Percentiles rank a stretch among this genome's conserved stretches.
Conservation (phyloP, 2,329 filamentous ascomycete species). For the Colletotrichum sp. region DNA sequence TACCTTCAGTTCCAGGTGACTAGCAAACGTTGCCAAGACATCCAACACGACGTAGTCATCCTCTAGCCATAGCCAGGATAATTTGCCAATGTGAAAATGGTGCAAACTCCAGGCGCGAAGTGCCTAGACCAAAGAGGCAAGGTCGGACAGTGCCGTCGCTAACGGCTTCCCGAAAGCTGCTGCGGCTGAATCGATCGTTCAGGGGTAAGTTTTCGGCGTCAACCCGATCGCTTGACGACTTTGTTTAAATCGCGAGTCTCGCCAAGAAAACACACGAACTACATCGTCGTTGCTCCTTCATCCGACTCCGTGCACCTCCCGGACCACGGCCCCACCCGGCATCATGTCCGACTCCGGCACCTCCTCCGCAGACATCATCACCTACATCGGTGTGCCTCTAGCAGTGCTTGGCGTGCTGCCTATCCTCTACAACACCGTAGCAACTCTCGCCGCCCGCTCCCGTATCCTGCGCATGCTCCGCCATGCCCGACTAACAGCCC, state of each 20-base stretch:
- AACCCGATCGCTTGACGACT: background rate
- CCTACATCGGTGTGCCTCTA: slow-evolving; percentile 44
- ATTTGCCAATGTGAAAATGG: background rate
- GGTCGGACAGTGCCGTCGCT: background rate
- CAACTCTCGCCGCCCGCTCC: slow-evolving; percentile 63
- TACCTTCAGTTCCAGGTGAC: background rate
- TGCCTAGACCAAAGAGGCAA: background rate
- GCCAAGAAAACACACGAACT: background rate
- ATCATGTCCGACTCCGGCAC: slow-evolving; percentile 1
- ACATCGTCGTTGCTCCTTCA: background rate
- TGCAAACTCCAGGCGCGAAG: background rate
- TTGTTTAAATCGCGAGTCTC: background rate
- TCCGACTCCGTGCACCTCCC: background rate
- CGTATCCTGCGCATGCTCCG: slow-evolving; percentile 64
- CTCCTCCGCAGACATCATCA: slow-evolving; percentile 5
- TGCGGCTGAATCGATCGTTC: slow-evolving; percentile 9
- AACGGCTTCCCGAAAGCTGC: slow-evolving; percentile 1
- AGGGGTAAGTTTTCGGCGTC: background rate
- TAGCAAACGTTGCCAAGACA: background rate
- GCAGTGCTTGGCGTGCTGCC: slow-evolving; percentile 65
- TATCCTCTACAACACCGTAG: slow-evolving; percentile 68
- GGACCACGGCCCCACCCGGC: background rate
- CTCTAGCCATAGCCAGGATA: background rate
- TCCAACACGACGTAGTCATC: background rate
- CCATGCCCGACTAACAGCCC: slow-evolving; percentile 59